Conservation (phyloP, 352 stramenopile genomes). For the Pythium aquatile region DNA sequence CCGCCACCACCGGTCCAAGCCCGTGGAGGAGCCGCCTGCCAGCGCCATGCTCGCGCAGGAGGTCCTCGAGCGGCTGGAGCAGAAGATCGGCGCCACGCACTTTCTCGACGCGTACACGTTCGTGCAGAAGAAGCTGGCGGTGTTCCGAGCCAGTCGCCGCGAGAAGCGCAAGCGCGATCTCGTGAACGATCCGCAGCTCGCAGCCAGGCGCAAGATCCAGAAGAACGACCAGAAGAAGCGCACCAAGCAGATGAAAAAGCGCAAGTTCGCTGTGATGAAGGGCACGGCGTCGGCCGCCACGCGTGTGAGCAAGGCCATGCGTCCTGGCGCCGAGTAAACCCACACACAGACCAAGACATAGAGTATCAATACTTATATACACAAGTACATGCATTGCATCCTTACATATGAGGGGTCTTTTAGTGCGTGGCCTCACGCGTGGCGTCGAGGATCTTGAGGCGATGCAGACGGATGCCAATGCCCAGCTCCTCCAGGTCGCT, state of each 20-base stretch:
- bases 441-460: constrained; percentile 62
- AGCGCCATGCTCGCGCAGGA: constrained; percentile 74
- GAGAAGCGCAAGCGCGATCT: constrained; percentile 78
- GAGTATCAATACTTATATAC: constrained; percentile 13
- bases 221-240: constrained; percentile 85
- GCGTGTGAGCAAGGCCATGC: constrained; percentile 52
- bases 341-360: not conserved
- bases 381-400: not conserved
- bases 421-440: not conserved
- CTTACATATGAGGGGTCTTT: constrained; percentile 4
- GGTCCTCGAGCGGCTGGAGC: constrained; percentile 84
- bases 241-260: constrained; percentile 85
- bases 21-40: constrained; percentile 34
- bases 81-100: constrained; percentile 59
- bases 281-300: constrained; percentile 63
- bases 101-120: constrained; percentile 86
- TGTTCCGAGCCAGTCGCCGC: constrained; percentile 69
- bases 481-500: constrained; percentile 68
- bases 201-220: constrained; percentile 75
- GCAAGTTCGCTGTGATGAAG: constrained; percentile 86
- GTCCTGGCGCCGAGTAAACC: constrained; percentile 57
- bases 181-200: constrained; percentile 69
- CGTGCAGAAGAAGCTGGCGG: constrained; percentile 77
- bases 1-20: not conserved
- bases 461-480: constrained; percentile 63